A percentile compares a stretch with the other conserved stretches of the same genome.
Conservation (phyloP, 2,329 filamentous ascomycete species). For the Curvularia hawaiiensis region DNA sequence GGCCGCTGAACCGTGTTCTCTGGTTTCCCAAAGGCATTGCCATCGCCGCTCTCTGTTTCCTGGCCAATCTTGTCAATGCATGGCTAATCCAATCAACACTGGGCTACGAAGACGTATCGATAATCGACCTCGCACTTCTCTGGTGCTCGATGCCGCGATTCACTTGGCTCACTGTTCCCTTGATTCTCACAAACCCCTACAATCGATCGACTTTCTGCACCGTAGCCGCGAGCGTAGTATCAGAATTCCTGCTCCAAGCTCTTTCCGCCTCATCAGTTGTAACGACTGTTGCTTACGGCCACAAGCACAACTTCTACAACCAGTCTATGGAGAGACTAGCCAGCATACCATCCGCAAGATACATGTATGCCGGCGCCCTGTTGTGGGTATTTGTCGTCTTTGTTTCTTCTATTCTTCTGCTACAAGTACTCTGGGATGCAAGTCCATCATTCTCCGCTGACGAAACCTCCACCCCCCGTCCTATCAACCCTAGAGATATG, state of each 20-base stretch:
- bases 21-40: conserved; percentile 29
- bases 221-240: conserved; percentile 25
- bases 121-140: conserved; percentile 34
- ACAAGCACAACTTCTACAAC: conserved; percentile 36
- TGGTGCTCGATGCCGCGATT: conserved; percentile 43
- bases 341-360: conserved; percentile 20
- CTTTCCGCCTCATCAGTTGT: conserved; percentile 31
- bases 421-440: conserved; percentile 7
- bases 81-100: conserved; percentile 25
- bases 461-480: too few relatives aligned
- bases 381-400: conserved; percentile 31
- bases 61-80: conserved; percentile 30
- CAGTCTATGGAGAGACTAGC: conserved; percentile 19
- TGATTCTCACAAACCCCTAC: conserved; percentile 19
- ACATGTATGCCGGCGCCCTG: conserved; percentile 40
- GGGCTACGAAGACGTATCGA: conserved; percentile 29
- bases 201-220: conserved; percentile 16
- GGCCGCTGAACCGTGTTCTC: not conserved
- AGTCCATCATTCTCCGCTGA: not conserved
- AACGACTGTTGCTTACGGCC: conserved; percentile 36
- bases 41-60: conserved; percentile 29
- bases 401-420: conserved; percentile 9
- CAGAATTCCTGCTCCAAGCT: conserved; percentile 35
- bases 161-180: conserved; percentile 30
- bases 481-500: not conserved